These are phyloP conservation scores for Tolypocladium sp. DNA, from an alignment of 2,329 filamentous ascomycete genomes.

Conservation along the genomic window DNA sequence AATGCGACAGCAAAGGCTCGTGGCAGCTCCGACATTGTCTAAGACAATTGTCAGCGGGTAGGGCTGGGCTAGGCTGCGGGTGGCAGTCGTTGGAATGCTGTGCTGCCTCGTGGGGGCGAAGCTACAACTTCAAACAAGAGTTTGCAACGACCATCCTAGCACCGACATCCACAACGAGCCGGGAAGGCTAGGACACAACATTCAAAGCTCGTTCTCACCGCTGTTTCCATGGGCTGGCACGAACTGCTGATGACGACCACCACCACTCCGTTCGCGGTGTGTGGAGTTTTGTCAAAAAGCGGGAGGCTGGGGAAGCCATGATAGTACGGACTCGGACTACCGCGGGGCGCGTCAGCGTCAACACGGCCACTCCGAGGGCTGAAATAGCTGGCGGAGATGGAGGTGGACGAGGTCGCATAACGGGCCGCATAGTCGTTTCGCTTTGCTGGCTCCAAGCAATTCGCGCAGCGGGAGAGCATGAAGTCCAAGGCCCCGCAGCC, in stretches of 20 bases:
- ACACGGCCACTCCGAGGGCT: neutral
- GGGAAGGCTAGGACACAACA: neutral
- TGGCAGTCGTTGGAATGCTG: neutral
- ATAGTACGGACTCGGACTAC: no score
- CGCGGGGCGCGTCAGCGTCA: neutral
- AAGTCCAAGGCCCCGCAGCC: neutral
- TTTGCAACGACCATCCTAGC: neutral
- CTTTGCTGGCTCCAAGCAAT: constrained; percentile 1
- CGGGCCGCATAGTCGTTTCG: neutral
- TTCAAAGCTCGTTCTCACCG: neutral
- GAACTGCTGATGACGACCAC: neutral
- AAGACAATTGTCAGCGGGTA: constrained; percentile 1
- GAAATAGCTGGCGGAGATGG: neutral
- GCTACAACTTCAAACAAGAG: neutral
- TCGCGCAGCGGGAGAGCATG: neutral
- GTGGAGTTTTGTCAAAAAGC: neutral
- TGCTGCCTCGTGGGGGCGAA: neutral
- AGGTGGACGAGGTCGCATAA: neutral
- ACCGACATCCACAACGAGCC: neutral
- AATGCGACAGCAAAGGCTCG: neutral
- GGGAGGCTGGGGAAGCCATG: neutral
- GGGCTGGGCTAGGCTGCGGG: neutral
- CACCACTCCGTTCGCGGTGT: neutral
- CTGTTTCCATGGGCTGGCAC: neutral
- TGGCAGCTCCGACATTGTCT: neutral